phyloP scores from a whole-genome alignment of 2,329 filamentous ascomycete species.

The Ploettnerulaceae sp. region DNA sequence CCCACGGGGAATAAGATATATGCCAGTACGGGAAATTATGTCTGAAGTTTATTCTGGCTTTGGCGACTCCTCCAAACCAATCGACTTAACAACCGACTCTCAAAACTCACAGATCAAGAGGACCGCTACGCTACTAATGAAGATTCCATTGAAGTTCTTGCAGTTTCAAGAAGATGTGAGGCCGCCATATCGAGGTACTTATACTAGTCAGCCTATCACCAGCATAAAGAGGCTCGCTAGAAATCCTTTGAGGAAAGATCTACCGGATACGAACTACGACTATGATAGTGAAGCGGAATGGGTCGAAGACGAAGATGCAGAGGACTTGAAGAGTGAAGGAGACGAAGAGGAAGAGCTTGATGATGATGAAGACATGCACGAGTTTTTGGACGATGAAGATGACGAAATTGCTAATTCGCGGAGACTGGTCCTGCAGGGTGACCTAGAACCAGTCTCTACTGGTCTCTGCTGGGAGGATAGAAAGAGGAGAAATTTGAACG shows the following conservation, averaged over 20 bases:
- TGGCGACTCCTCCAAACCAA: constrained; percentile 22
- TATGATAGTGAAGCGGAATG: constrained; percentile 85
- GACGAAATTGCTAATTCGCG: constrained; percentile 52
- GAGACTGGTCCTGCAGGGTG: constrained; percentile 55
- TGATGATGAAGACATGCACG: constrained; percentile 64
- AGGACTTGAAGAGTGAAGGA: constrained; percentile 54
- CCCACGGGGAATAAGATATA: constrained; percentile 40
- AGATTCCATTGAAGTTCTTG: constrained; percentile 31
- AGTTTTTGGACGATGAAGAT: constrained; percentile 60
- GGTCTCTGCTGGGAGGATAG: constrained; percentile 79
- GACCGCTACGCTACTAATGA: constrained; percentile 20
- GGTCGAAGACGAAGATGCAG: constrained; percentile 59
- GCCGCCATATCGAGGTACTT: constrained; percentile 68
- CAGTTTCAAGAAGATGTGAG: constrained; percentile 59
- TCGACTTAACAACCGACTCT: constrained; percentile 32
- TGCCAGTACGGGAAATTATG: constrained; percentile 32
- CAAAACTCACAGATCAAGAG: constrained; percentile 32
- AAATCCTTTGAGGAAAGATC: constrained; percentile 47
- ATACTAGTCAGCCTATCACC: constrained; percentile 44
- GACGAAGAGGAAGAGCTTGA: constrained; percentile 65
- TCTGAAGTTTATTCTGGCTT: constrained; percentile 24
- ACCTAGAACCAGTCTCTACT: constrained; percentile 70
- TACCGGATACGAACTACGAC: constrained; percentile 67
- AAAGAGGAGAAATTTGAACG: constrained; percentile 42
- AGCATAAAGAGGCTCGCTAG: constrained; percentile 46